A percentile compares a stretch with the other conserved stretches of the same genome.
phyloP scores from a whole-genome alignment of 129 eudicot genomes.

The Scalesia atractyloides region DNA sequence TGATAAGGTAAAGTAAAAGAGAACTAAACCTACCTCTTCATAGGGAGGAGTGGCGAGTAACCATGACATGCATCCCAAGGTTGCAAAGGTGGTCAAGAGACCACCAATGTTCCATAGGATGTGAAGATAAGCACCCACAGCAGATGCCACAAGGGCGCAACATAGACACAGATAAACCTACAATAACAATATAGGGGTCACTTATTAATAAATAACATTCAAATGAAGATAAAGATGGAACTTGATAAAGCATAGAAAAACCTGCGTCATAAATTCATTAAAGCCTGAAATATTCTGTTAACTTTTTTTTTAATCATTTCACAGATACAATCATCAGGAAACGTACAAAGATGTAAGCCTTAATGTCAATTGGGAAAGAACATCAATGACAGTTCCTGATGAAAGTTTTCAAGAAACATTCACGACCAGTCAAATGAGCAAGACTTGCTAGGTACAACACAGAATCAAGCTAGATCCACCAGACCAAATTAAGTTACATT shows the following conservation, averaged over 20 bases:
- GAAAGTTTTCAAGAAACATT: neutral
- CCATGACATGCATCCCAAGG: constrained; percentile 74
- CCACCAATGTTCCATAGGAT: constrained; percentile 92
- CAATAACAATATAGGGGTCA: constrained; percentile 9
- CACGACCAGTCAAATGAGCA: neutral
- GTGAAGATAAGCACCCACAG: constrained; percentile 88
- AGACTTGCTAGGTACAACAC: neutral
- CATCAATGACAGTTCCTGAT: neutral
- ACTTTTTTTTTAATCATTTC: neutral
- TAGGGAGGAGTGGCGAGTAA: constrained; percentile 58
- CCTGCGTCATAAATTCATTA: neutral
- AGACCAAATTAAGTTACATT: neutral
- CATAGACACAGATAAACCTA: constrained; percentile 90
- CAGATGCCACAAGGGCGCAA: constrained; percentile 84
- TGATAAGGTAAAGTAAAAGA: neutral
- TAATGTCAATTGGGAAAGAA: neutral
- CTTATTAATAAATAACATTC: neutral
- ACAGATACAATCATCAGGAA: neutral
- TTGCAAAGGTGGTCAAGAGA: constrained; percentile 64
- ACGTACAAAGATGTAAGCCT: neutral
- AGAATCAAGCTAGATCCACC: neutral
- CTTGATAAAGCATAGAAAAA: neutral
- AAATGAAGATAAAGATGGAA: neutral
- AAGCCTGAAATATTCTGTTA: neutral
- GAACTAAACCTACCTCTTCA: constrained; percentile 53